phyloP scores from a whole-genome alignment of 2,329 filamentous ascomycete genomes.

The Gnomoniopsis smithogilvyi region DNA sequence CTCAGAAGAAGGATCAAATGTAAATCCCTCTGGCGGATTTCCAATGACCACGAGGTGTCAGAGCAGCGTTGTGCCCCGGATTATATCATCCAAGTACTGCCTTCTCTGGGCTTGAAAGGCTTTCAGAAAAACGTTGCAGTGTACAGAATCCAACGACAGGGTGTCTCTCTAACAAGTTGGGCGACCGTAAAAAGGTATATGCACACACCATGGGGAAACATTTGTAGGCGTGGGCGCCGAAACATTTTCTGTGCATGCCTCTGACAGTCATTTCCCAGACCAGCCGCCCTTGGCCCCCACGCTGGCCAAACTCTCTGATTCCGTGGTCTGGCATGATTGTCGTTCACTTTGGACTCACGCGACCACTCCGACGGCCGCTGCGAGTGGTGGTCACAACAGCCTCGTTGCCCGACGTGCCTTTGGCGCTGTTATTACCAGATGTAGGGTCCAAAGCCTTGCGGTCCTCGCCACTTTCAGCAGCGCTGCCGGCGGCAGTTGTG shows the following conservation, averaged over 20 bases:
- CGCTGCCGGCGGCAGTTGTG: background rate
- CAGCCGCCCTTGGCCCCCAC: too few species aligned
- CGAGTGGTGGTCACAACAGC: background rate
- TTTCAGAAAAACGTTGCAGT: background rate
- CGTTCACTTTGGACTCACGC: constrained; percentile 2
- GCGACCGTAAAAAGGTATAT: background rate
- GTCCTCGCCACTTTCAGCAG: background rate
- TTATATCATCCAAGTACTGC: background rate
- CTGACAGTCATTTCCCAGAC: background rate
- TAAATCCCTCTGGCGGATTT: too few species aligned
- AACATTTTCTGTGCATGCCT: background rate
- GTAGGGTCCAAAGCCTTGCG: background rate
- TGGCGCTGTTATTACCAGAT: background rate
- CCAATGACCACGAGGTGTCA: too few species aligned
- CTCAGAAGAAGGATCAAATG: too few species aligned
- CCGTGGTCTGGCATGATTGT: background rate
- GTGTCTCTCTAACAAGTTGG: background rate
- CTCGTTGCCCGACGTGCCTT: background rate
- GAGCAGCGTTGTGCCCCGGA: background rate
- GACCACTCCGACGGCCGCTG: constrained; percentile 6
- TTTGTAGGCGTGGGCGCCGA: background rate
- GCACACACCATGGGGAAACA: too few species aligned
- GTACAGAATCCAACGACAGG: background rate
- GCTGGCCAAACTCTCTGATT: background rate
- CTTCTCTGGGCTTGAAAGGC: background rate